Evolutionary conservation across 805 yeast species (phyloP).

Genomic region (Candida succiphila): DNA sequence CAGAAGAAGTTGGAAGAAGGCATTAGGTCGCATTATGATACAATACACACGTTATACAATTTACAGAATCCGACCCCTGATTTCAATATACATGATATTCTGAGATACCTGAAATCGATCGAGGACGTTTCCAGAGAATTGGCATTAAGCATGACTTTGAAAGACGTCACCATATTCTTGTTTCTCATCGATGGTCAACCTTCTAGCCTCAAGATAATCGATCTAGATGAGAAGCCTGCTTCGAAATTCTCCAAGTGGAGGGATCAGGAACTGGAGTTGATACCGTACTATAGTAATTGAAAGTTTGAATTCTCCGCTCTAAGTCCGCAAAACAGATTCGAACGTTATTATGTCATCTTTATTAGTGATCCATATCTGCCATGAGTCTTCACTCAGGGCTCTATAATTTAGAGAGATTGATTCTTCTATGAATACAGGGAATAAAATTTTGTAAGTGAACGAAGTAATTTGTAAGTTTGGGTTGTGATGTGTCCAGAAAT

Average conservation of each 20-base stretch:
- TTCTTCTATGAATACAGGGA: slow-evolving; percentile 39
- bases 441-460: slow-evolving; percentile 38
- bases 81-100: slow-evolving; percentile 16
- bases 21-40: slow-evolving; percentile 5
- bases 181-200: slow-evolving; percentile 16
- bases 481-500: slow-evolving; percentile 25
- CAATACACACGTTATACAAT: slow-evolving; percentile 11
- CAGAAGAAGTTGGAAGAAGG: too few relatives aligned
- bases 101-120: slow-evolving; percentile 21
- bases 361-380: slow-evolving; percentile 20
- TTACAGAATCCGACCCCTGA: slow-evolving; percentile 26
- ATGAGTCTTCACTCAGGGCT: slow-evolving; percentile 2
- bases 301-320: too few relatives aligned
- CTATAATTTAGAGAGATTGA: slow-evolving; percentile 17
- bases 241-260: slow-evolving; percentile 36
- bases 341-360: slow-evolving; percentile 6
- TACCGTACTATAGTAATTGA: slow-evolving; percentile 2
- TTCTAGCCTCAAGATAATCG: slow-evolving; percentile 24
- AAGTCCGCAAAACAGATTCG: slow-evolving; percentile 4
- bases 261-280: slow-evolving; percentile 13
- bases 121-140: slow-evolving; percentile 32
- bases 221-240: slow-evolving; percentile 37
- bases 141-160: slow-evolving; percentile 37
- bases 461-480: slow-evolving; percentile 9
- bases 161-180: slow-evolving; percentile 42